Conservation (phyloP, 169 alveolate genomes). For the Eimeria nieschulzi region DNA sequence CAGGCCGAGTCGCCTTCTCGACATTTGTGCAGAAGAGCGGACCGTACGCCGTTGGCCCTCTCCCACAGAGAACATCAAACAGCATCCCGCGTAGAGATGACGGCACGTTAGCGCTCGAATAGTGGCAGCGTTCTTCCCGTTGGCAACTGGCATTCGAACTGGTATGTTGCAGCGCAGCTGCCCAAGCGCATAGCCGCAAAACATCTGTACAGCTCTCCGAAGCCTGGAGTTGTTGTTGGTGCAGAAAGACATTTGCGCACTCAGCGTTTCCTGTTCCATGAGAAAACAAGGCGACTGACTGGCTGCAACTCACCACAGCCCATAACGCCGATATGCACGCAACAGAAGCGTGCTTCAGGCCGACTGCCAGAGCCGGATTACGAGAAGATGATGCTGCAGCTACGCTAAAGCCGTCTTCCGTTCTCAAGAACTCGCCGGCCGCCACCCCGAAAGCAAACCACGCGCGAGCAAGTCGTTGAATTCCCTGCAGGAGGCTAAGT, state of each 20-base stretch:
- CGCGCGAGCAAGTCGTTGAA: conserved; percentile 55
- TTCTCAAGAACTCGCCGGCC: conserved; percentile 1
- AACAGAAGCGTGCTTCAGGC: conserved; percentile 34
- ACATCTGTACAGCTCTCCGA: conserved; percentile 25
- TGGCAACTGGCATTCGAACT: neutral
- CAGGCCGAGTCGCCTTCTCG: neutral
- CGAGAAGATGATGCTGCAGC: neutral
- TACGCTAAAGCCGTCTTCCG: neutral
- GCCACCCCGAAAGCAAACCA: conserved; percentile 37
- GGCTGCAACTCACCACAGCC: conserved; percentile 55
- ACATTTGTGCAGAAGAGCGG: neutral
- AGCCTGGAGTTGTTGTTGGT: conserved; percentile 39
- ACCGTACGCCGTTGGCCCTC: conserved; percentile 25
- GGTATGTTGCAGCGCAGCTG: conserved; percentile 22
- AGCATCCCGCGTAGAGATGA: conserved; percentile 6
- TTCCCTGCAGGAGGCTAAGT: conserved; percentile 26
- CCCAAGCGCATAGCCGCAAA: conserved; percentile 53
- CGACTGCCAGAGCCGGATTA: neutral
- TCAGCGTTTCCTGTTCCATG: neutral
- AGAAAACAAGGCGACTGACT: conserved; percentile 17
- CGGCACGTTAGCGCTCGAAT: neutral
- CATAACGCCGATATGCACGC: conserved; percentile 45
- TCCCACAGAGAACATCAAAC: neutral
- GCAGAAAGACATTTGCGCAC: neutral
- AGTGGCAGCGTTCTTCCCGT: neutral